Base-by-base conservation (phyloP, 768 basidiomycete genomes). In the Lactarius indigo region DNA sequence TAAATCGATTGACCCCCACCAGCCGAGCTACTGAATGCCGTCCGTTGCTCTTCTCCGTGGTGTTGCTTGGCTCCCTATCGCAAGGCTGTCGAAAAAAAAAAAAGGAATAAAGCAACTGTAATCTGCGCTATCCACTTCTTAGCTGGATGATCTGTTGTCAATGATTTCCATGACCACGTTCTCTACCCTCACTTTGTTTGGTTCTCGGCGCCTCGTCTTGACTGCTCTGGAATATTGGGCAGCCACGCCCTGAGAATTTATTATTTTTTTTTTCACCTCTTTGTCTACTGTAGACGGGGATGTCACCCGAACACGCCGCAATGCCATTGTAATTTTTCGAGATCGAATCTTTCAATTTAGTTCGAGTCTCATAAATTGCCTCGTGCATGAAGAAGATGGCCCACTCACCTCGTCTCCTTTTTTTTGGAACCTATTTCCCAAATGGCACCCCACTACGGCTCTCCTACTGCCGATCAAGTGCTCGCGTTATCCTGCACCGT, bases 401-500 rank as follows among this genome's bases (percentile, higher is more conserved):
- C 33, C 54, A 30, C 17, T 18, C 66, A 47, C 41, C 50, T 57
- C 50, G 31, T 44, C 66, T 63, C 47, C 44, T 59, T 67, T 59
- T 41, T 12, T 50, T 28, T 66, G 57, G 66, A 26, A 52, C 42
- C 60, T 58, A 64, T 39, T 66, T 41, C 59, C 61, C 50, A 64
- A 68, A 72, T 72, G 70, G 64, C 67, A 61, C 73, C 71, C 68
- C 72, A 75, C 52, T 73, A 68, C 61, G 65, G 72, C 2, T 57
- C 71, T n/a, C 75, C 75, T n/a, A 13, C 69, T 57, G 44, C 72
- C 1, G 75, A 86, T 77, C 82, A 82, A 63, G 80, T 86, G 68
- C 74, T 89, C 52, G 82, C 86, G 8, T 74, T 92, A 52, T 84
- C 88, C 18, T 90, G 73, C 69, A 72, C 72, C 3, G 73, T 74